Evolutionary conservation across 257 asterid genomes (phyloP).

Genomic region (Hygrophila difformis): DNA sequence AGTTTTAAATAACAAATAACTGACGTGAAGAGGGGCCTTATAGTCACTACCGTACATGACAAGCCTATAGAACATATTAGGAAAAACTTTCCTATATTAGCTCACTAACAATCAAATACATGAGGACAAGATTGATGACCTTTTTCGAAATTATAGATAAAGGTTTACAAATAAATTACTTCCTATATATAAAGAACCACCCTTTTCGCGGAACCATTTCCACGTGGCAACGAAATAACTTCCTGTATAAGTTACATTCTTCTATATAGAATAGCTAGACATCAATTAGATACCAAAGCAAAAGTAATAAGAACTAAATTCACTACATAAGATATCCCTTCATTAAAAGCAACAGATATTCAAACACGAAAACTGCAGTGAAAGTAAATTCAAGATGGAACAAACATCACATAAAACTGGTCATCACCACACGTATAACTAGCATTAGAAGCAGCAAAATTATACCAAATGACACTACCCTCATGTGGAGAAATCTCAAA

Average conservation of each 20-base stretch:
- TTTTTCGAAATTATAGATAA: neutral
- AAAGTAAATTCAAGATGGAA: neutral
- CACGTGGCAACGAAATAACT: conserved; percentile 13
- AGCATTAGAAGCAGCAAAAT: conserved; percentile 10
- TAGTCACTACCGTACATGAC: neutral
- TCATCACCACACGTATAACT: conserved; percentile 7
- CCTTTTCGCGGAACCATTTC: neutral
- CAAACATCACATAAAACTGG: conserved; percentile 7
- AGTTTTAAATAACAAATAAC: neutral
- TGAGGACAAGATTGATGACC: conserved; percentile 5
- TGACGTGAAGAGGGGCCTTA: neutral
- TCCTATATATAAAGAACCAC: conserved; percentile 7
- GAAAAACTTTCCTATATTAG: neutral
- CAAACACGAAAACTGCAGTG: conserved; percentile 21
- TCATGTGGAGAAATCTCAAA: conserved; percentile 6
- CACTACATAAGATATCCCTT: conserved; percentile 11
- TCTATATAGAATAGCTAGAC: conserved; percentile 1
- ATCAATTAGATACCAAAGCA: conserved; percentile 10
- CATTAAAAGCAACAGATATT: conserved; percentile 11
- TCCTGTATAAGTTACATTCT: neutral
- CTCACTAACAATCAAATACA: conserved; percentile 1
- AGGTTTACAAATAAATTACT: conserved; percentile 1
- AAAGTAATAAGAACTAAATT: conserved; percentile 1
- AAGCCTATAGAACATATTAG: no score
- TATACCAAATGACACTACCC: neutral